Evolutionary conservation across 2,329 filamentous ascomycete species (phyloP), one percentile per base, ranked within the genome.

Genomic region (Rasamsonia emersonii): DNA sequence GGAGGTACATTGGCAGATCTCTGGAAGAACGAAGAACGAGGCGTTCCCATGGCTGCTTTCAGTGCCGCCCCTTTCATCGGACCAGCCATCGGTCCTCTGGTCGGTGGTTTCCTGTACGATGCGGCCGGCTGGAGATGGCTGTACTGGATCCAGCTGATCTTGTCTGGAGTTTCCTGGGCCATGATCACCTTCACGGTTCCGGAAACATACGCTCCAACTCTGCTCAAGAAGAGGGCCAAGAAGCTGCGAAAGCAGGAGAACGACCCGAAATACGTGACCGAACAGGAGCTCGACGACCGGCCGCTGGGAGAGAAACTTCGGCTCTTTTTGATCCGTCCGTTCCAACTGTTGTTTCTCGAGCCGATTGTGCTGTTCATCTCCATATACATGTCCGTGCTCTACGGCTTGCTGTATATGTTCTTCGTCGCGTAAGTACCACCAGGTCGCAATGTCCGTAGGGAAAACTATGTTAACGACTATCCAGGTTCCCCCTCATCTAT

Each of bases 151-250:
- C 84, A 89, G 50, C 65, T 91, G 8, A 93, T 93, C 49, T 53
- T 91, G 9, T 67, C 81, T 16, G 77, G 68, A 9, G 52, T 79
- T 29, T 73, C 80, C 45, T 91, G 81, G 75, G 38, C 81, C 11
- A 54, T 89, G 38, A 86, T 91, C 56, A 80, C 79, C 18, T 88
- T 93, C 59, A 91, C 84, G n/a, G 79, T 93, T 0, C 84, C 85
- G 1, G 86, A 93, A 58, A 94, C 86, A 0, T 93, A 91, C 54
- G 79, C 85, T 0, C 85, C 86, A 0, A 82, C 76, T 0, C 77
- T 94, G 30, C 73, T 95, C 10, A 71, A 74, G 32, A 62, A 62
- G 18, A 73, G 85, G 9, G 86, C 86, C 3, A 67, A 70, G 49
- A 82, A 83, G 54, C 63, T 91, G 39, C 73, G 86, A 32, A 75